phyloP scores from a whole-genome alignment of 2,329 filamentous ascomycete species.

The Fusarium sp. region DNA sequence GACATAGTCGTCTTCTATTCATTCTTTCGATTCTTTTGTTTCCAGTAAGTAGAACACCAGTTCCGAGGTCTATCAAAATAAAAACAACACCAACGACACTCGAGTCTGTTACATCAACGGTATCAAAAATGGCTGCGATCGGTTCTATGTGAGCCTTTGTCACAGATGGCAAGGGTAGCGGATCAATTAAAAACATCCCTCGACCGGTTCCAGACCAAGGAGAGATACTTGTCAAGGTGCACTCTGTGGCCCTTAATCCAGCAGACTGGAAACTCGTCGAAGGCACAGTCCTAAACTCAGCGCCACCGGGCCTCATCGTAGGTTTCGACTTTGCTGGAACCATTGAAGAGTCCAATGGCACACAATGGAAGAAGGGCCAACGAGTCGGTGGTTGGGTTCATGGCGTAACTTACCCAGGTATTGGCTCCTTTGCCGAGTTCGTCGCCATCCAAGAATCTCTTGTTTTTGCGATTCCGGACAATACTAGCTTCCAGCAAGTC shows the following conservation, averaged over 20 bases:
- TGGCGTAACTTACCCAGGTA: neutral
- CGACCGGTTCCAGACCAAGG: neutral
- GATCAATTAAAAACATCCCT: neutral
- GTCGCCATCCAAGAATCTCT: constrained; percentile 3
- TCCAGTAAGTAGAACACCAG: neutral
- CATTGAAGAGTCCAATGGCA: neutral
- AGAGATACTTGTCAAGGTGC: constrained; percentile 7
- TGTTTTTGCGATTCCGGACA: constrained; percentile 3
- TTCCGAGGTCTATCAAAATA: rapidly evolving
- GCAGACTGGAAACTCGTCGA: constrained; percentile 22
- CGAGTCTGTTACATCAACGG: neutral
- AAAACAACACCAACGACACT: rapidly evolving
- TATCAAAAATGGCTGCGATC: neutral
- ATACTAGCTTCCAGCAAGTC: constrained; percentile 6
- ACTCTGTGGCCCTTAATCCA: constrained; percentile 8
- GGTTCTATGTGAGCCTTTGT: constrained; percentile 13
- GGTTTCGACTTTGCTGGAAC: constrained; percentile 17
- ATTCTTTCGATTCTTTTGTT: rapidly evolving
- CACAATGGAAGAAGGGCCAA: neutral
- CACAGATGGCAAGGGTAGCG: neutral
- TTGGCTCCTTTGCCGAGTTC: constrained; percentile 10
- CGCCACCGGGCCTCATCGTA: neutral
- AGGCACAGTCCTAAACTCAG: neutral
- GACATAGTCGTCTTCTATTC: neutral
- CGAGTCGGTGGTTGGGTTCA: constrained; percentile 19